Conservation (phyloP, 257 asterid genomes). For the Oldenlandia corymbosa region DNA sequence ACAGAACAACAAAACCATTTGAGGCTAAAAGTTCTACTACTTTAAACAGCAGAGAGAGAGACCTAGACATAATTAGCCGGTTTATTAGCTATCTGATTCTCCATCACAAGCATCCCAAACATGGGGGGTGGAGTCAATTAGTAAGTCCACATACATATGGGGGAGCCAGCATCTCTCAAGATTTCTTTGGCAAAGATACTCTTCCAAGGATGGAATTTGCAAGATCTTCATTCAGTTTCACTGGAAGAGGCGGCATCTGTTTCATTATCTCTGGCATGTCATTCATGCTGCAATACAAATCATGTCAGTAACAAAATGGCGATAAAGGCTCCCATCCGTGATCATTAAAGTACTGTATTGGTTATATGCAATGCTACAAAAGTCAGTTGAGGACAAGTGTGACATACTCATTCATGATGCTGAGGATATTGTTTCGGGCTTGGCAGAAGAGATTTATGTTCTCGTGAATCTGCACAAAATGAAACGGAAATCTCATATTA, state of each 20-base stretch:
- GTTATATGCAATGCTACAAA: too few relatives aligned
- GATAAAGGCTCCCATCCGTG: not conserved
- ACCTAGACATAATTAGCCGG: constrained; percentile 19
- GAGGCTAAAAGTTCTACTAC: constrained; percentile 7
- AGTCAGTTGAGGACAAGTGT: too few relatives aligned
- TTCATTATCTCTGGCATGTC: constrained; percentile 68
- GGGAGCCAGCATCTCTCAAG: constrained; percentile 23
- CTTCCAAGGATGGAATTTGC: constrained; percentile 52
- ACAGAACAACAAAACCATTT: not conserved
- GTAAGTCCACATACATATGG: not conserved
- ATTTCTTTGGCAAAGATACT: constrained; percentile 29
- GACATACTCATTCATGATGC: constrained; percentile 64
- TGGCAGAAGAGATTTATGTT: constrained; percentile 61
- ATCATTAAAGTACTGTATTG: too few relatives aligned
- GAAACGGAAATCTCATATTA: constrained; percentile 10
- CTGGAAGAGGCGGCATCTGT: constrained; percentile 83
- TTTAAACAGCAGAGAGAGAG: constrained; percentile 16
- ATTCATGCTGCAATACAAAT: constrained; percentile 42
- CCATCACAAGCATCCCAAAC: constrained; percentile 9
- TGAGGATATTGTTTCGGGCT: constrained; percentile 57
- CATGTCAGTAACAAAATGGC: constrained; percentile 9
- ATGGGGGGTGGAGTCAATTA: constrained; percentile 11
- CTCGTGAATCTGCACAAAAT: constrained; percentile 60
- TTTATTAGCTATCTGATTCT: constrained; percentile 27
- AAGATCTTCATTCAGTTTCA: constrained; percentile 64